phyloP scores from a whole-genome alignment of 2,329 filamentous ascomycete species.

The Incumbomyces lentus region DNA sequence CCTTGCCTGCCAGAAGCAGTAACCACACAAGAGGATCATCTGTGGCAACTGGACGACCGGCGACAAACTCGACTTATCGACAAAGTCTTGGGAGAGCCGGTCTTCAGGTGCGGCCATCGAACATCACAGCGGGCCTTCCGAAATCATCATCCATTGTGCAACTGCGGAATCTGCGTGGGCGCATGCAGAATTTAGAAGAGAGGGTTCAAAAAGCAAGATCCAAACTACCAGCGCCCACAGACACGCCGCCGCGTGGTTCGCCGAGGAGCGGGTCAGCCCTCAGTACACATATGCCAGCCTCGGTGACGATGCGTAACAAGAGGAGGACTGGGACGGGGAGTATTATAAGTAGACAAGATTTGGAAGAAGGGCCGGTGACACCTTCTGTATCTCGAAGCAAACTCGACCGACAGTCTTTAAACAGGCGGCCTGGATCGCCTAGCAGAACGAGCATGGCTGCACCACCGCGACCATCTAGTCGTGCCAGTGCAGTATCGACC shows the following conservation, averaged over 20 bases:
- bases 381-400: constrained; percentile 15
- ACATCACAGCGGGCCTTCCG: constrained; percentile 32
- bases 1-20: constrained; percentile 32
- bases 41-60: constrained; percentile 41
- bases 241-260: constrained; percentile 70
- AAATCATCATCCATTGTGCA: constrained; percentile 72
- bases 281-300: constrained; percentile 41
- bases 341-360: constrained; percentile 33
- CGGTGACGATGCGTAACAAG: constrained; percentile 54
- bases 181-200: constrained; percentile 94
- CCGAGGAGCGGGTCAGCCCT: constrained; percentile 50
- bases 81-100: constrained; percentile 24
- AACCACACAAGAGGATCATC: constrained; percentile 48
- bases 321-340: constrained; percentile 54
- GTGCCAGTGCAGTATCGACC: constrained; percentile 20
- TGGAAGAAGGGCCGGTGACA: constrained; percentile 21
- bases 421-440: constrained; percentile 31
- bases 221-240: constrained; percentile 72
- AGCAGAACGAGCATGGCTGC: constrained; percentile 18
- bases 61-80: constrained; percentile 34
- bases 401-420: constrained; percentile 53
- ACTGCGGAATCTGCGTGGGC: constrained; percentile 84
- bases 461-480: constrained; percentile 16
- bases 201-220: constrained; percentile 85
- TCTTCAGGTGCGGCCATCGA: constrained; percentile 15